Base-by-base conservation (phyloP, 2,329 filamentous ascomycete species). In the Exophiala alcalophila region DNA sequence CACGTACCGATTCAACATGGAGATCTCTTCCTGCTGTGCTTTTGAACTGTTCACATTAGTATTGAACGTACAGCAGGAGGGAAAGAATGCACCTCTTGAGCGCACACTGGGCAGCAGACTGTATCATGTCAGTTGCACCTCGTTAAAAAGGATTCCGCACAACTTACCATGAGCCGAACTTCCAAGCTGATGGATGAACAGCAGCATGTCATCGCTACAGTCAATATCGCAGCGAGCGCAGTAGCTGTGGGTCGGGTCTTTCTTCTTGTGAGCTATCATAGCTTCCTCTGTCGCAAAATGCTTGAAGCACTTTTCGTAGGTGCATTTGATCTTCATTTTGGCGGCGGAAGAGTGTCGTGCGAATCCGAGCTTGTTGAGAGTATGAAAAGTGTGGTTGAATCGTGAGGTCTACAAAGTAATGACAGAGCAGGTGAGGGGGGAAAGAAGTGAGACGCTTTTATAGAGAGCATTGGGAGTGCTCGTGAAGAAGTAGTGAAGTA, bases 51-150 rank as follows among this genome's bases (percentile, higher is more conserved):
- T 18, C 4, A 36, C 4, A 25, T 50, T 11, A 50, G 47, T 19
- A 24, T 11, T 19, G 20, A 15, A 9, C 10, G 2, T 19, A 3
- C 9, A 14, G 3, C 15, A 5, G 11, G 3, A 27, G 21, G n/a
- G 5, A 26, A 12, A 3, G 25, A 10, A 28, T 15, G 29, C 40
- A 52, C 49, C 38, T 80, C 76, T 6, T 68, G 57, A 9, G 72
- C 74, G 39, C 78, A 81, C 28, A 78, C 65, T 9, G 74, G 71
- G 57, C 78, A 82, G 36, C 69, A 69, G 31, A 75, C 55, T 58
- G 20, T 9, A 12, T 11, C 19, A 31, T 5, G 29, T 51, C 21
- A 51, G 44, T 15, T 15, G 14, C 12, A 3, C 4, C 10, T 26
- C 14, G 31, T 27, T n/a, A n/a, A n/a, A n/a, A n/a, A n/a, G n/a